Percentiles rank a stretch among this genome's conserved stretches.
Evolutionary conservation across 2,329 filamentous ascomycete genomes (phyloP).

Genomic region (Remersonia thermophila): DNA sequence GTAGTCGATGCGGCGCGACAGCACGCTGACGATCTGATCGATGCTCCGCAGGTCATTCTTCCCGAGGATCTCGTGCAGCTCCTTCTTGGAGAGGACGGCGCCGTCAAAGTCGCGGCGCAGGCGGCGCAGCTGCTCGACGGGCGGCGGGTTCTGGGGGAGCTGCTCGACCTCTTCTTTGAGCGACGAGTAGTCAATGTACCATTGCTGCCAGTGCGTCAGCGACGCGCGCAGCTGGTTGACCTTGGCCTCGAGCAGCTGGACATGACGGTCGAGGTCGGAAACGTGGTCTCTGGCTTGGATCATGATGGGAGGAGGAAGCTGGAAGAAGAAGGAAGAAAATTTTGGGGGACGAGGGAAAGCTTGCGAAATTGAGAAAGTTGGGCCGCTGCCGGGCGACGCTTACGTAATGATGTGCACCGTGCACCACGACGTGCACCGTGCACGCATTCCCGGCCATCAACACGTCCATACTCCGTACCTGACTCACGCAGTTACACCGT

Average conservation of each 20-base stretch:
- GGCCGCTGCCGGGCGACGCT: not conserved
- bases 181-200: slow-evolving; percentile 84
- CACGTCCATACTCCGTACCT: too few species aligned
- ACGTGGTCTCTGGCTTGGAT: slow-evolving; percentile 37
- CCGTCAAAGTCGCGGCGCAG: slow-evolving; percentile 50
- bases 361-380: not conserved
- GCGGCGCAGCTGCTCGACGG: slow-evolving; percentile 41
- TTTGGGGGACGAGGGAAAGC: not conserved
- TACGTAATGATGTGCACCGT: slow-evolving; percentile 5
- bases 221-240: slow-evolving; percentile 61
- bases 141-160: slow-evolving; percentile 32
- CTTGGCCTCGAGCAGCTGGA: slow-evolving; percentile 62
- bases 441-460: too few species aligned
- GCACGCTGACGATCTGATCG: slow-evolving; percentile 52
- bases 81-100: slow-evolving; percentile 47
- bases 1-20: slow-evolving; percentile 75
- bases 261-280: slow-evolving; percentile 60
- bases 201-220: slow-evolving; percentile 77
- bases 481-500: too few species aligned
- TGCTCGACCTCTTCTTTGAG: slow-evolving; percentile 69
- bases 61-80: slow-evolving; percentile 39
- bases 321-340: not conserved
- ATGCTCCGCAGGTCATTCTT: slow-evolving; percentile 35
- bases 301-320: slow-evolving; percentile 22
- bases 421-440: too few species aligned